Conservation (phyloP, 202 grass and related monocot genomes). For the Miscanthus sacchariflorus region DNA sequence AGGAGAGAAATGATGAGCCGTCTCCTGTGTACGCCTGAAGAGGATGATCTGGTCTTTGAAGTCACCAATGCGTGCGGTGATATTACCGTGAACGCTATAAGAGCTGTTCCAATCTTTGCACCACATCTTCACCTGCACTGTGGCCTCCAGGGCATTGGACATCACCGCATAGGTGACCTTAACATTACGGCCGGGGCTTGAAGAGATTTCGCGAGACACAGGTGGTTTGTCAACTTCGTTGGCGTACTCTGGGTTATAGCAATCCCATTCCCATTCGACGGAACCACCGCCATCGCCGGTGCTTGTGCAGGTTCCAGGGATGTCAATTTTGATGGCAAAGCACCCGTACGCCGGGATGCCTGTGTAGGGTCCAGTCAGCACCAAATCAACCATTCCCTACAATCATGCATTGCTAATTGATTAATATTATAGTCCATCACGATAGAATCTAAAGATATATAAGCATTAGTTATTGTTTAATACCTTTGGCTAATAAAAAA, state of each 20-base stretch:
- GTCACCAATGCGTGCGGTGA: not conserved
- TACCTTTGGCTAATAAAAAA: too few species aligned
- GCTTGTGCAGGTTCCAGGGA: not conserved
- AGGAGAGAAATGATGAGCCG: not conserved
- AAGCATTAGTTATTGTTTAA: too few species aligned
- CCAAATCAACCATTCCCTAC: not conserved
- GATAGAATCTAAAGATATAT: too few species aligned
- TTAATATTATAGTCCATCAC: not conserved
- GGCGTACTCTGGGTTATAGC: not conserved
- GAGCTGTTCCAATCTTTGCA: not conserved
- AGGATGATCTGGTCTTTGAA: not conserved
- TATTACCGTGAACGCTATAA: not conserved
- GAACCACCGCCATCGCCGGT: too few species aligned
- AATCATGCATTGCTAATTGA: not conserved
- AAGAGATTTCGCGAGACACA: fast-evolving
- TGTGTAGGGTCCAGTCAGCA: not conserved
- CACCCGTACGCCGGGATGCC: not conserved
- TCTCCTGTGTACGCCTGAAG: not conserved
- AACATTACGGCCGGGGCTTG: not conserved
- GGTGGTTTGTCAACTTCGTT: not conserved
- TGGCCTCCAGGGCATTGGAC: not conserved
- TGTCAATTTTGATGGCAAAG: not conserved
- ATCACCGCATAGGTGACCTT: not conserved
- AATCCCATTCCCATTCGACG: not conserved
- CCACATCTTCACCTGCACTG: not conserved